Conservation (phyloP, 306 rosid species). For the Medicago lupulina region DNA sequence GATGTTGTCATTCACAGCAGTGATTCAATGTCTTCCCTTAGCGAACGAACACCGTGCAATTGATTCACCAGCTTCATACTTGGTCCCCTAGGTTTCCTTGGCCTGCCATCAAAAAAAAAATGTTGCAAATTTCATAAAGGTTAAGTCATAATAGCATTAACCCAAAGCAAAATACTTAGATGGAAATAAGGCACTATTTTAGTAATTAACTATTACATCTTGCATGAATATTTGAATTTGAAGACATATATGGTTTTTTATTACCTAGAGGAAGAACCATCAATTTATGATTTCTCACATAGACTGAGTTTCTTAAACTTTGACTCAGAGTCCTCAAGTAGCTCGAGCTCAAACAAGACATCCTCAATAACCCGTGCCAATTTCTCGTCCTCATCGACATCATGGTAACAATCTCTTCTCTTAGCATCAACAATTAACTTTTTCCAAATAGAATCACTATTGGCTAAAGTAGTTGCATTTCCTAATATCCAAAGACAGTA, state of each 20-base stretch:
- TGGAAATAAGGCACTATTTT: too few species aligned
- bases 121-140: not conserved
- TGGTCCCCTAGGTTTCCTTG: not conserved
- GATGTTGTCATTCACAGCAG: not conserved
- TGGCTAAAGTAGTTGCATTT: conserved; percentile 50
- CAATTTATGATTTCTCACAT: not conserved
- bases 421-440: conserved; percentile 52
- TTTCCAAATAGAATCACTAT: conserved; percentile 50
- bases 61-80: not conserved
- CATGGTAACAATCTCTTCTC: conserved; percentile 51
- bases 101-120: not conserved
- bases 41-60: not conserved
- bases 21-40: not conserved
- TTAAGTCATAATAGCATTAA: not conserved
- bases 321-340: not conserved
- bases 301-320: conserved; percentile 39
- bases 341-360: conserved; percentile 40
- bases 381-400: conserved; percentile 56
- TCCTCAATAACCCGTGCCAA: conserved; percentile 42
- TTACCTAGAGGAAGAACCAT: conserved; percentile 27
- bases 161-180: not conserved
- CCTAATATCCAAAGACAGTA: conserved; percentile 66
- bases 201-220: too few species aligned
- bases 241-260: not conserved
- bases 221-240: not conserved